A percentile compares a stretch with the other conserved stretches of the same genome.
Evolutionary conservation across 208 protist species (phyloP).

Genomic region (Herpetomonas samuelpessoai): DNA sequence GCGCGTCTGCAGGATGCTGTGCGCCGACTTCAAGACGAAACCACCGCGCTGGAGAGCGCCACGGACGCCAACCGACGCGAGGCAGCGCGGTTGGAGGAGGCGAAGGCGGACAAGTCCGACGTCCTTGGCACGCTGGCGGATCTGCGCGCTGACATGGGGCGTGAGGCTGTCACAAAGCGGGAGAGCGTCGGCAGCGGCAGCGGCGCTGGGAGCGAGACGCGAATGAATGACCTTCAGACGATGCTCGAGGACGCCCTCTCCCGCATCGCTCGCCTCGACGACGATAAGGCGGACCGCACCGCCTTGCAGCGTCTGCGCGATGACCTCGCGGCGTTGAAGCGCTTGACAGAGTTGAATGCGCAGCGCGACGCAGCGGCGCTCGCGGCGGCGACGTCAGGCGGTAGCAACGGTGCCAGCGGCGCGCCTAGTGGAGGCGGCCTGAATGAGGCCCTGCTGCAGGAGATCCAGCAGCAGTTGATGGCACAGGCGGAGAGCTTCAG

Average conservation of each 20-base stretch:
- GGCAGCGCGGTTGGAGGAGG: conserved; percentile 40
- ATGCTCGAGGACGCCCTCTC: conserved; percentile 29
- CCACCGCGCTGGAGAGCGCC: conserved; percentile 18
- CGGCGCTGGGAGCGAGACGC: conserved; percentile 6
- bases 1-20: conserved; percentile 30
- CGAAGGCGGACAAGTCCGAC: conserved; percentile 44
- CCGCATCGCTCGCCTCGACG: conserved; percentile 34
- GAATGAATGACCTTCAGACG: conserved; percentile 28
- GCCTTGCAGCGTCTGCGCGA: conserved; percentile 72
- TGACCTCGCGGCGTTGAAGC: conserved; percentile 52
- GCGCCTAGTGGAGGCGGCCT: conserved; percentile 1
- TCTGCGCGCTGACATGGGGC: background rate
- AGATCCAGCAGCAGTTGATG: conserved; percentile 61
- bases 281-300: conserved; percentile 65
- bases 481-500: conserved; percentile 31
- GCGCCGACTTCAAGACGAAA: conserved; percentile 30
- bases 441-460: conserved; percentile 47
- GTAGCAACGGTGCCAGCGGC: conserved; percentile 14
- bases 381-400: background rate
- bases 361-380: conserved; percentile 14
- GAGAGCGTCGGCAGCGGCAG: conserved; percentile 12
- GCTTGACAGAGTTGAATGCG: conserved; percentile 47
- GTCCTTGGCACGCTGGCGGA: conserved; percentile 10
- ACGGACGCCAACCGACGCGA: conserved; percentile 22
- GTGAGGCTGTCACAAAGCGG: background rate